Evolutionary conservation across 192 early-diverging fungal species (phyloP), one percentile per base, ranked within the genome.

Genomic region (Gorgonomyces haynaldii): DNA sequence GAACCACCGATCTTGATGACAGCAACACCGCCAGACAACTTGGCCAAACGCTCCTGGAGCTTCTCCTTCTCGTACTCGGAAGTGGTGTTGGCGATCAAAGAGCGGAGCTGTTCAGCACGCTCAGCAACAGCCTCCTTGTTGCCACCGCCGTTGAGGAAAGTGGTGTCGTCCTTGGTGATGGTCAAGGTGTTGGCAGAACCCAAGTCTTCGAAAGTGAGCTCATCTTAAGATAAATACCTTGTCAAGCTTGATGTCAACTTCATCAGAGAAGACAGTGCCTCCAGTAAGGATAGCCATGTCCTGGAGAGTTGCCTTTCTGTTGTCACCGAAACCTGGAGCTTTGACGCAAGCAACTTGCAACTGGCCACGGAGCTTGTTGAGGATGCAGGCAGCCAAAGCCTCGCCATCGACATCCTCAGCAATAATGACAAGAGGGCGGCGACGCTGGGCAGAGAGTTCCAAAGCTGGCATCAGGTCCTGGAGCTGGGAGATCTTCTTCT

Each of bases 41-140:
- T 97, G 56, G 96, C 96, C 61, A 99, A 82, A 56, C 96, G 86
- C 72, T 99, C 96, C 70, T 97, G 91, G 55, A 97, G 77, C 76
- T 97, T 99, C 77, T 99, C 96, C 68, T 85, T 86, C 71, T 99
- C 96, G 64, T 99, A 99, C 38, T 96, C 91, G 26, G 89, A 93
- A 43, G 85, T 83, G 39, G 83, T 68, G 47, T 82, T 78, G 59
- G 63, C 72, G 50, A 99, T 95, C 52, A 89, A 76, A 15, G 80
- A 69, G 59, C 96, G 92, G 67, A 99, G 86, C 73, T 97, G 94
- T 64, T 97, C 94, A 62, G 93, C 86, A 52, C 96, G 89, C 67
- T 91, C 83, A 60, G 72, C 70, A 65, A 99, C 78, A 35, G 67
- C 59, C 50, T 91, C 92, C 74, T 89, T 94, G 67, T 74, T 65